These are phyloP conservation scores for Phaeomoniella chlamydospora DNA, from an alignment of 2,329 filamentous ascomycete genomes.

Conservation along the genomic window DNA sequence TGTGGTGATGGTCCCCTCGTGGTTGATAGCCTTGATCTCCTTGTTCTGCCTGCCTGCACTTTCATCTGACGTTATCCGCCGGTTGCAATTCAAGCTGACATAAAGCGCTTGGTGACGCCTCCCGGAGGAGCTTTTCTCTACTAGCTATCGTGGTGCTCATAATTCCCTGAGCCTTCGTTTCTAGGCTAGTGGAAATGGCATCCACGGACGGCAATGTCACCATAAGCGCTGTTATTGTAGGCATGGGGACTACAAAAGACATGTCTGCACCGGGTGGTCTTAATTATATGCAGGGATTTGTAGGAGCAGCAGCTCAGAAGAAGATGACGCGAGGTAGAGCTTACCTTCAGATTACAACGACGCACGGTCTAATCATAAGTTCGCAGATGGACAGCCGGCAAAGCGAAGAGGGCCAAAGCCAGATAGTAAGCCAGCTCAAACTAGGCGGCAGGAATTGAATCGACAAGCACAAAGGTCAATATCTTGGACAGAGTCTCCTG, in stretches of 20 bases:
- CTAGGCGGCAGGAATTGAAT: conserved; percentile 83
- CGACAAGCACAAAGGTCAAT: conserved; percentile 82
- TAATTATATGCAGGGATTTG: conserved; percentile 50
- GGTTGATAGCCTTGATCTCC: neutral
- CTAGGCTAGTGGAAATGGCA: too few relatives aligned
- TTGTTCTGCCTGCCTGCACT: neutral
- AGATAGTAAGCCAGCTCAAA: conserved; percentile 87
- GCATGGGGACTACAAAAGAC: neutral
- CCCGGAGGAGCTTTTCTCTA: neutral
- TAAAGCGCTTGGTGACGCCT: neutral
- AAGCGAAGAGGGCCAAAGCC: conserved; percentile 92
- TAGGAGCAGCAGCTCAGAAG: conserved; percentile 42
- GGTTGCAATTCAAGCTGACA: neutral
- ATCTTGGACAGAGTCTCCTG: conserved; percentile 4
- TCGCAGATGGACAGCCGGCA: conserved; percentile 62
- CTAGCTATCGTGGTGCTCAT: too few relatives aligned
- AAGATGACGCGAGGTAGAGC: conserved; percentile 58
- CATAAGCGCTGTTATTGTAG: neutral
- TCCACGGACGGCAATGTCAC: neutral
- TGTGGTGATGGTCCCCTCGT: too few relatives aligned
- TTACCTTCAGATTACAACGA: neutral
- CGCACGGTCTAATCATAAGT: conserved; percentile 3
- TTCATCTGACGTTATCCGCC: too few relatives aligned
- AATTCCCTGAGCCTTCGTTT: too few relatives aligned
- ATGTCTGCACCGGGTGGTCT: conserved; percentile 23